Conservation (phyloP, 306 rosid genomes). For the Begonia masoniana region DNA sequence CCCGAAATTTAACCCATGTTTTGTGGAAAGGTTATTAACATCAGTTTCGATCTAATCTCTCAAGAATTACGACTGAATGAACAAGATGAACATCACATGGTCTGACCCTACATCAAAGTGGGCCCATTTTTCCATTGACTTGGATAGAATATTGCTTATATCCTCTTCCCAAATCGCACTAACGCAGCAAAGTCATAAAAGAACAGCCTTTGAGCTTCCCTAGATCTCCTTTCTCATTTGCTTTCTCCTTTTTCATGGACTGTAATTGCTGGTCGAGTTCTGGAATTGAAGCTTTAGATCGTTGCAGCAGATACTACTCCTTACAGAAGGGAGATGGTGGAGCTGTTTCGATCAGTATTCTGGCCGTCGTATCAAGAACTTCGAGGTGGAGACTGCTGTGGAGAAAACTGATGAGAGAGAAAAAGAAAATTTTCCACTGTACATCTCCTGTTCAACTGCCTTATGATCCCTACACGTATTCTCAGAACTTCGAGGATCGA, state of each 20-base stretch:
- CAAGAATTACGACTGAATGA: too few relatives aligned
- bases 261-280: slow-evolving; percentile 19
- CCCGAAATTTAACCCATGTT: too few relatives aligned
- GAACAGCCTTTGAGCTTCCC: not conserved
- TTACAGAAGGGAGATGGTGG: slow-evolving; percentile 20
- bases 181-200: too few relatives aligned
- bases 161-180: too few relatives aligned
- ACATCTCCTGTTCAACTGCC: slow-evolving; percentile 7
- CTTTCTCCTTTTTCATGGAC: slow-evolving; percentile 18
- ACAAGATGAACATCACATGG: too few relatives aligned
- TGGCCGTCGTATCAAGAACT: slow-evolving; percentile 15
- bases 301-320: too few relatives aligned
- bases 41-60: too few relatives aligned
- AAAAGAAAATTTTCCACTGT: slow-evolving; percentile 28
- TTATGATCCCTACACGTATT: slow-evolving; percentile 47
- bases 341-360: slow-evolving; percentile 13
- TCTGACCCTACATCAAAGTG: too few relatives aligned
- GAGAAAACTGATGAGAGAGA: slow-evolving; percentile 53
- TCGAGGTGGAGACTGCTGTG: slow-evolving; percentile 35
- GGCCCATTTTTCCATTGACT: too few relatives aligned
- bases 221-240: not conserved
- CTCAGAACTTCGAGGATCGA: slow-evolving; percentile 54
- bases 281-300: slow-evolving; percentile 7
- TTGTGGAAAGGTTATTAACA: too few relatives aligned
- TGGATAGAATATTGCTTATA: too few relatives aligned